phyloP scores from a whole-genome alignment of 192 early-diverging fungal species.

The Linnemannia elongata region DNA sequence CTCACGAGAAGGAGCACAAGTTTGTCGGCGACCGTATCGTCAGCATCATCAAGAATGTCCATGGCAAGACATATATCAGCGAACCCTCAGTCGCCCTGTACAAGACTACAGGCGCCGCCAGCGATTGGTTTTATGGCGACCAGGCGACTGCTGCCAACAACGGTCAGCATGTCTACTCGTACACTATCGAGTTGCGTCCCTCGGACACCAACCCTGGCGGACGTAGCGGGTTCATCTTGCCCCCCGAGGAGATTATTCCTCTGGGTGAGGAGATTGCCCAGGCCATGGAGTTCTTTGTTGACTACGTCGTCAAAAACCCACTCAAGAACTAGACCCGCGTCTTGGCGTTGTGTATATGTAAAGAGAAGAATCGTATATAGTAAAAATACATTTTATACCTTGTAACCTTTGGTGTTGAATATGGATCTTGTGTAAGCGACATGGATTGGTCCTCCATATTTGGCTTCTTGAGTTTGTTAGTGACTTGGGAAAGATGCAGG shows the following conservation, averaged over 20 bases:
- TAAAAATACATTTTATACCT: background rate
- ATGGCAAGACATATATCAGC: slow-evolving; percentile 64
- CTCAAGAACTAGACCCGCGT: slow-evolving; percentile 6
- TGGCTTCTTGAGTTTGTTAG: background rate
- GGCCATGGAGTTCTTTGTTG: slow-evolving; percentile 52
- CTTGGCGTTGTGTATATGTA: background rate
- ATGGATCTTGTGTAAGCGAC: background rate
- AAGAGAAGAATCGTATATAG: background rate
- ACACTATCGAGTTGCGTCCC: slow-evolving; percentile 71
- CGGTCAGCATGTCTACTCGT: slow-evolving; percentile 59
- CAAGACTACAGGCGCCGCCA: slow-evolving; percentile 64
- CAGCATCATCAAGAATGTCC: slow-evolving; percentile 56
- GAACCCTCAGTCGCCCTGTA: slow-evolving; percentile 64
- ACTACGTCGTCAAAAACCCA: slow-evolving; percentile 38
- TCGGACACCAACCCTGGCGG: slow-evolving; percentile 46
- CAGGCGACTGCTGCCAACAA: slow-evolving; percentile 36
- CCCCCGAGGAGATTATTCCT: slow-evolving; percentile 68
- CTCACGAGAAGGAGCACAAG: slow-evolving; percentile 49
- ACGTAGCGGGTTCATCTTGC: slow-evolving; percentile 68
- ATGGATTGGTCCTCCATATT: background rate
- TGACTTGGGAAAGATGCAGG: background rate
- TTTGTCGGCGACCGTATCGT: slow-evolving; percentile 59
- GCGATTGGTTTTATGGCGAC: slow-evolving; percentile 69
- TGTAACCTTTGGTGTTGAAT: background rate
- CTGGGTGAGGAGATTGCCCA: slow-evolving; percentile 62